These are phyloP conservation scores for Chytriomyces hyalinus DNA, from an alignment of 192 early-diverging fungal genomes.

Conservation along the genomic window DNA sequence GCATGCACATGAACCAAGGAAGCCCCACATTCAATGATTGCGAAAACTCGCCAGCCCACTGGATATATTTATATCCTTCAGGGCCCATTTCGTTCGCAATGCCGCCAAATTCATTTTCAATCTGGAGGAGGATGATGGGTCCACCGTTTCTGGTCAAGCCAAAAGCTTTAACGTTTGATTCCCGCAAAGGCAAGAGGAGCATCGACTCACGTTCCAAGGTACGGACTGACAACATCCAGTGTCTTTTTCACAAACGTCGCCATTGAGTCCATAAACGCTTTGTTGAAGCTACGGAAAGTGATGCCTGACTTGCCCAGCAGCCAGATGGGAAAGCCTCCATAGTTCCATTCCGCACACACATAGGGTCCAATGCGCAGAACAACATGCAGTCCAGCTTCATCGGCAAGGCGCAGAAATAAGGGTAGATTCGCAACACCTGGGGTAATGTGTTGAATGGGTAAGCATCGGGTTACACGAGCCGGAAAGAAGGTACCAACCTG, in stretches of 20 bases:
- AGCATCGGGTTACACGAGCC: neutral
- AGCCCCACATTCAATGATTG: constrained; percentile 46
- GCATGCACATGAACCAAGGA: constrained; percentile 70
- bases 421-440: constrained; percentile 51
- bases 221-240: constrained; percentile 43
- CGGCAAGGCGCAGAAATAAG: constrained; percentile 54
- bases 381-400: constrained; percentile 56
- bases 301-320: constrained; percentile 55
- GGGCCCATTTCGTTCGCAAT: constrained; percentile 29
- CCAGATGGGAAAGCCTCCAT: constrained; percentile 67
- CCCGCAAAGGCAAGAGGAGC: too few relatives aligned
- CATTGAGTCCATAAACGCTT: constrained; percentile 51
- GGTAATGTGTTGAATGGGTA: neutral
- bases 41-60: constrained; percentile 51
- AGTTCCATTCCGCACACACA: constrained; percentile 68
- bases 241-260: constrained; percentile 52
- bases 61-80: constrained; percentile 43
- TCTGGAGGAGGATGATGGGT: constrained; percentile 65
- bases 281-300: constrained; percentile 55
- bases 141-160: constrained; percentile 53
- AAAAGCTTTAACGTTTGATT: neutral
- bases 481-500: constrained; percentile 38
- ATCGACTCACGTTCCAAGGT: constrained; percentile 32
- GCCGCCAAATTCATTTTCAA: constrained; percentile 69
- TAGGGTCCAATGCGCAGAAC: constrained; percentile 68